Evolutionary conservation across 768 basidiomycete genomes (phyloP).

Genomic region (Lyophyllum semitale): DNA sequence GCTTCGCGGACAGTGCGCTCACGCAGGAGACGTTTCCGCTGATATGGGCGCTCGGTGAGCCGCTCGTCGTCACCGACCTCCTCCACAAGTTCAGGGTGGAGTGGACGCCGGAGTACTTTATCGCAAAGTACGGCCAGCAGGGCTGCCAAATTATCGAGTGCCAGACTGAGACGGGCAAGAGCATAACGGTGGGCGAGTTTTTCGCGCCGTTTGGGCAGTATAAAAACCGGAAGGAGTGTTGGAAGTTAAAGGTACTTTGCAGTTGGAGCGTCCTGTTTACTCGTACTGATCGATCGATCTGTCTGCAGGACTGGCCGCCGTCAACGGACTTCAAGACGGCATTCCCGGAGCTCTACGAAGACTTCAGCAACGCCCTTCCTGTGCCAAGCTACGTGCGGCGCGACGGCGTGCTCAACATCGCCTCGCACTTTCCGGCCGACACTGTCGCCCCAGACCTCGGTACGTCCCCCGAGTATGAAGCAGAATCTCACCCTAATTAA

Average conservation of each 20-base stretch:
- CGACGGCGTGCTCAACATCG: constrained; percentile 87
- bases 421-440: constrained; percentile 85
- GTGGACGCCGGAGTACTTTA: constrained; percentile 88
- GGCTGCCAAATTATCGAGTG: constrained; percentile 80
- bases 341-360: constrained; percentile 85
- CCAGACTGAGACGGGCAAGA: constrained; percentile 65
- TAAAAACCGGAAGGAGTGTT: constrained; percentile 51
- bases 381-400: constrained; percentile 89
- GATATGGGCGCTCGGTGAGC: constrained; percentile 75
- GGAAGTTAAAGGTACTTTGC: constrained; percentile 73
- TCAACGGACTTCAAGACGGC: constrained; percentile 80
- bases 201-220: constrained; percentile 78
- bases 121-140: constrained; percentile 64
- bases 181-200: constrained; percentile 74
- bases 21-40: constrained; percentile 61
- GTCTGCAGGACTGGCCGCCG: constrained; percentile 85
- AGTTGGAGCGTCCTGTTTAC: background rate
- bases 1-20: constrained; percentile 50
- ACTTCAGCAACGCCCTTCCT: constrained; percentile 82
- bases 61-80: constrained; percentile 75
- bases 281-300: background rate
- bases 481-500: background rate
- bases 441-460: constrained; percentile 80
- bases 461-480: constrained; percentile 33
- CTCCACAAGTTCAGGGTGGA: constrained; percentile 59